phyloP scores from a whole-genome alignment of 768 basidiomycete species.

The Boletus tylopilopsis region DNA sequence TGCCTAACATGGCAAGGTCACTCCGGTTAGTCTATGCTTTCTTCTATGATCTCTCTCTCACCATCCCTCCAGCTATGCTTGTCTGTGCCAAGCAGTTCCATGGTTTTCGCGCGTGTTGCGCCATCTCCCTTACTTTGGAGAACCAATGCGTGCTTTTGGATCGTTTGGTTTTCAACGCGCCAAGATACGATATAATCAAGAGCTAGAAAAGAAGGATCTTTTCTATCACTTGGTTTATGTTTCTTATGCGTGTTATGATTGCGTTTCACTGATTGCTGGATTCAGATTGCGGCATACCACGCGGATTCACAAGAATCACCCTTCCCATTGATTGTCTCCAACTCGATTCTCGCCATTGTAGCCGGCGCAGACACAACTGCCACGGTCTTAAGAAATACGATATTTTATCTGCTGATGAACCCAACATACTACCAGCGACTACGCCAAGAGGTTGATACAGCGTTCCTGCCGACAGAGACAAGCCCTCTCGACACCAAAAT shows the following conservation, averaged over 20 bases:
- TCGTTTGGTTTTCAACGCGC: conserved; percentile 25
- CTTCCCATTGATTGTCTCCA: conserved; percentile 31
- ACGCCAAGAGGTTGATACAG: conserved; percentile 39
- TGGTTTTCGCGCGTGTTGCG: conserved; percentile 24
- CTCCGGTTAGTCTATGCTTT: conserved; percentile 22
- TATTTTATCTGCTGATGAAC: conserved; percentile 40
- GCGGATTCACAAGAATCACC: conserved; percentile 25
- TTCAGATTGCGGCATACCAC: conserved; percentile 26
- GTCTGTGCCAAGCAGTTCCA: conserved; percentile 17
- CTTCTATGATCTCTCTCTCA: conserved; percentile 3
- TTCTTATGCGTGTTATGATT: neutral
- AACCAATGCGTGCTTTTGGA: conserved; percentile 26
- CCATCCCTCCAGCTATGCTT: conserved; percentile 8
- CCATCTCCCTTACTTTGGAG: conserved; percentile 31
- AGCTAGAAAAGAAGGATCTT: conserved; percentile 22
- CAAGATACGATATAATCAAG: conserved; percentile 20
- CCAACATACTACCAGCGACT: conserved; percentile 35
- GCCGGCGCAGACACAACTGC: conserved; percentile 51
- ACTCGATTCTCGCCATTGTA: conserved; percentile 37
- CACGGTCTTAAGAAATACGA: conserved; percentile 34
- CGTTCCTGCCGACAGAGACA: conserved; percentile 17
- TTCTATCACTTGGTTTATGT: conserved; percentile 43
- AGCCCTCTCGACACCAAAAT: conserved; percentile 13
- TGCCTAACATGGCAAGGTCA: conserved; percentile 26
- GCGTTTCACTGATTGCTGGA: neutral